A percentile compares a stretch with the other conserved stretches of the same genome.
These are phyloP conservation scores for Castanea crenata DNA, from an alignment of 306 rosid genomes.

Conservation along the genomic window DNA sequence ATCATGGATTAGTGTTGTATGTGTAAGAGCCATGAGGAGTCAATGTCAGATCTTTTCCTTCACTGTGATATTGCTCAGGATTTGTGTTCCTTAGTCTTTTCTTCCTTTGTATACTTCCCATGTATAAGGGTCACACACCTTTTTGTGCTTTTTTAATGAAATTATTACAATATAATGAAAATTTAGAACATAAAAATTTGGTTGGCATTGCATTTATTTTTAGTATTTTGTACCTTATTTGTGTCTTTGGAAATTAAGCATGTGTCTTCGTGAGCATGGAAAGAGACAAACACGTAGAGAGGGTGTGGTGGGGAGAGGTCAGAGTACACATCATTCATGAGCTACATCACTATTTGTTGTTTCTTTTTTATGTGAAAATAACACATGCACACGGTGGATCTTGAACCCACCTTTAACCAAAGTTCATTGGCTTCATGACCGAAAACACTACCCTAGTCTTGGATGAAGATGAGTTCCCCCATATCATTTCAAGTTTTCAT, in stretches of 20 bases:
- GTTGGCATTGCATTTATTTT: neutral
- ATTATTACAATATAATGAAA: too few species aligned
- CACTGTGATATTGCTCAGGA: too few species aligned
- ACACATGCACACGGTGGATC: neutral
- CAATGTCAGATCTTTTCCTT: too few species aligned
- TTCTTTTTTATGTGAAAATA: neutral
- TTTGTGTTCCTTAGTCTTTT: too few species aligned
- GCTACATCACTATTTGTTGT: neutral
- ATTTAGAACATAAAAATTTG: too few species aligned
- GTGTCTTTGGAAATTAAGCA: neutral
- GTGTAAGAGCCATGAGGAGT: too few species aligned
- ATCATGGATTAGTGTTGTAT: too few species aligned
- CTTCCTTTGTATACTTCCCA: too few species aligned
- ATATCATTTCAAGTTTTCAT: neutral
- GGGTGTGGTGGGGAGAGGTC: neutral
- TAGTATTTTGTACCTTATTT: neutral
- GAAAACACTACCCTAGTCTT: neutral
- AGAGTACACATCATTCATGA: neutral
- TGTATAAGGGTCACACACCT: too few species aligned
- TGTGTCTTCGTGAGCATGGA: neutral
- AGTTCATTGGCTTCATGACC: neutral
- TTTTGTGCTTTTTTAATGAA: too few species aligned
- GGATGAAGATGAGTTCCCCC: neutral
- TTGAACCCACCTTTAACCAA: neutral
- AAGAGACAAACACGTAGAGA: too few species aligned